Base-by-base conservation (phyloP, 306 rosid genomes). In the Potentilla sterilis region DNA sequence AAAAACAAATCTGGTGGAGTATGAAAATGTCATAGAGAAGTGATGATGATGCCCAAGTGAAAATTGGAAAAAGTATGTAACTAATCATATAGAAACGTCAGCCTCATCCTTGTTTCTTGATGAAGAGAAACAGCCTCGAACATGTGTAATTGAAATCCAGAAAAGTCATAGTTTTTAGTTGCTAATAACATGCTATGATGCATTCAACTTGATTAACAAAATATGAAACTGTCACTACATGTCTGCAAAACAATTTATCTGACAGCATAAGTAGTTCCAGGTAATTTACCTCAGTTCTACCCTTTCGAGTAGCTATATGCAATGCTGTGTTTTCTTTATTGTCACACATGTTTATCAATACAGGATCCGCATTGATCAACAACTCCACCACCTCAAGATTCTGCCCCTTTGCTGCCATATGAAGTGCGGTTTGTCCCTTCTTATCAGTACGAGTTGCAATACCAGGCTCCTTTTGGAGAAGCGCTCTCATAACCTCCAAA, bases 401-500 rank as follows among this genome's bases (percentile, higher is more conserved):
- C 84, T 89, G 98, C 28, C 99, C 99, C 81, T 96, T 96, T 38
- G 80, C 98, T 1, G 99, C 98, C 99, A 92, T 96, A 84, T 92
- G 98, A 70, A 96, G 97, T 14, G 99, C 97, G 4, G 99, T 90
- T 78, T 96, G 99, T 11, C 99, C 96, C 83, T 96, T 96, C 85
- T 92, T 92, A 81, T 96, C 99, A 0, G 81, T 83, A 24, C 99
- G 63, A 0, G 84, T 82, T 15, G 90, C 83, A 41, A 85, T 78
- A 21, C 78, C 71, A 5, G 92, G 96, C 79, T 96, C 99, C 78
- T 81, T 87, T 74, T 73, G 79, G 7, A 92, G 76, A 77, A 96
- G 79, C 7, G 86, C 92, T 75, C 79, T 83, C 46, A 96, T 78
- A 65, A 92, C 99, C 58, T 70, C 83, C 85, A 86, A 70, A 82